These are phyloP conservation scores for Microcos paniculata DNA, from an alignment of 345 rosid genomes.

Conservation along the genomic window DNA sequence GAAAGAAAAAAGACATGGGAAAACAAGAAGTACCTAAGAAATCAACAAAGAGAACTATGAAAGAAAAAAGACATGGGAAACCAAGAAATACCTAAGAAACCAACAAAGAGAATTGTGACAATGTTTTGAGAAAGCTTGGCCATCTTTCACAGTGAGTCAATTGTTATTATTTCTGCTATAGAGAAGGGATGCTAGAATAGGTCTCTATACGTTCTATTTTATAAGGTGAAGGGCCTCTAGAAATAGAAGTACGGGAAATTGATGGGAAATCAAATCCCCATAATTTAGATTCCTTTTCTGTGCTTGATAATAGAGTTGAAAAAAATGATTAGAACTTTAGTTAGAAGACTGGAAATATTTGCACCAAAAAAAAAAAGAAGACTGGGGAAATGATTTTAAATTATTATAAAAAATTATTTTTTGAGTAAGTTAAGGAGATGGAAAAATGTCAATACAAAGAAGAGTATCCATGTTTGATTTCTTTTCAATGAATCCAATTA, in stretches of 20 bases:
- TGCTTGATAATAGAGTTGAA: too few species aligned
- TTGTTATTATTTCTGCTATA: neutral
- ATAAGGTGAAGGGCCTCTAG: neutral
- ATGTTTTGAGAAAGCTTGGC: neutral
- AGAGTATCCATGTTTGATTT: too few species aligned
- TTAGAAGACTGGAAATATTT: too few species aligned
- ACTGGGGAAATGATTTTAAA: too few species aligned
- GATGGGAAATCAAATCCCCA: neutral
- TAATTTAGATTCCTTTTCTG: neutral
- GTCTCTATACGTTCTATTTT: neutral
- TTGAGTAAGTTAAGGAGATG: too few species aligned
- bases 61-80: too few species aligned
- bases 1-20: too few species aligned
- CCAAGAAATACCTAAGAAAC: neutral
- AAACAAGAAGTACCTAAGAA: neutral
- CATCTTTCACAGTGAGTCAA: neutral
- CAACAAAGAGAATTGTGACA: neutral
- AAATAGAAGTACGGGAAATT: neutral
- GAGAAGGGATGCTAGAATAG: neutral
- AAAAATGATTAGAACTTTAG: too few species aligned
- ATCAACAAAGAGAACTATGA: neutral
- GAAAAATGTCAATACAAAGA: too few species aligned
- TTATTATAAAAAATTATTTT: too few species aligned
- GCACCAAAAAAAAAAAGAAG: too few species aligned
- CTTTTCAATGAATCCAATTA: too few species aligned